A percentile compares a stretch with the other conserved stretches of the same genome.
Conservation (phyloP, 306 rosid genomes). For the Quercus suber region DNA sequence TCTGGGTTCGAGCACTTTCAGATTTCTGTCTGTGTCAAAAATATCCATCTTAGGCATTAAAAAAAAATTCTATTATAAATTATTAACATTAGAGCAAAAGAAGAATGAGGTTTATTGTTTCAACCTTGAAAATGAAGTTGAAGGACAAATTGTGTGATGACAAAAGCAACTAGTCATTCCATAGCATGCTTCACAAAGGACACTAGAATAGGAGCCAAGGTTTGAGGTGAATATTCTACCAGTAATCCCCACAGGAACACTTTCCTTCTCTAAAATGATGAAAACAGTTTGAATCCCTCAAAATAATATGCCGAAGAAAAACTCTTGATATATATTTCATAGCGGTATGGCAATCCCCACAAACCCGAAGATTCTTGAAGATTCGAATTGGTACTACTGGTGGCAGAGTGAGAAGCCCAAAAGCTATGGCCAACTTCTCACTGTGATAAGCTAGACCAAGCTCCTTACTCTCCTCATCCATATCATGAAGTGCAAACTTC, state of each 20-base stretch:
- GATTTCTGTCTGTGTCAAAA: neutral
- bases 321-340: constrained; percentile 66
- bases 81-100: neutral
- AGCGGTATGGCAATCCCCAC: constrained; percentile 93
- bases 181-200: neutral
- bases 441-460: constrained; percentile 70
- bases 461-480: constrained; percentile 80
- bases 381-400: constrained; percentile 62
- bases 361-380: constrained; percentile 82
- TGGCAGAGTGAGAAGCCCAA: constrained; percentile 64
- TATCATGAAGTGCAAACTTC: constrained; percentile 73
- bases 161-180: neutral
- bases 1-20: neutral
- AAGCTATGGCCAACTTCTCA: constrained; percentile 82
- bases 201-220: neutral
- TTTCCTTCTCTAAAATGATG: constrained; percentile 76
- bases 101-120: neutral
- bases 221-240: constrained; percentile 44
- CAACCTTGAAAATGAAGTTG: constrained; percentile 14
- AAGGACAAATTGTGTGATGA: constrained; percentile 12
- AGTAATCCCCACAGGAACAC: constrained; percentile 88
- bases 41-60: neutral
- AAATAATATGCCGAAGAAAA: constrained; percentile 55
- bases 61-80: neutral
- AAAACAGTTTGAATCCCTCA: constrained; percentile 91